Conservation (phyloP, 345 rosid genomes). For the Eucalyptus cladocalyx region DNA sequence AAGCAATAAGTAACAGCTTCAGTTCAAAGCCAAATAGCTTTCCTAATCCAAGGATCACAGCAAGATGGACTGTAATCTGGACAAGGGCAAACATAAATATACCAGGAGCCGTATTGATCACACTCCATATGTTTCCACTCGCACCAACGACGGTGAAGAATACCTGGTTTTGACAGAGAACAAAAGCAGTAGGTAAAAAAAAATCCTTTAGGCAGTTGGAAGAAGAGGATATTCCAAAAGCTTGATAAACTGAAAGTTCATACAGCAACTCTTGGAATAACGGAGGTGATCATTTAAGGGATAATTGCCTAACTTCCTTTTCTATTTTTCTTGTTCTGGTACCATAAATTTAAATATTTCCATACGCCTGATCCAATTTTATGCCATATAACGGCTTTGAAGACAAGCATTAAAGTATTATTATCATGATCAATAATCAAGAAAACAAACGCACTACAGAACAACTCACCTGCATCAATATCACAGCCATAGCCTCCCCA, state of each 20-base stretch:
- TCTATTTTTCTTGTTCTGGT: neutral
- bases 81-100: constrained; percentile 73
- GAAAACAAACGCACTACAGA: neutral
- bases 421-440: neutral
- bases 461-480: constrained; percentile 73
- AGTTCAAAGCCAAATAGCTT: constrained; percentile 55
- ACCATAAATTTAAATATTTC: neutral
- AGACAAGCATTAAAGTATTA: neutral
- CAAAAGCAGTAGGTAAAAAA: neutral
- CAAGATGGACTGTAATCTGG: constrained; percentile 67
- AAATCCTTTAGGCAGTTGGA: neutral
- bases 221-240: neutral
- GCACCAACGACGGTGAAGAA: constrained; percentile 90
- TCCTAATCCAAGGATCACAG: constrained; percentile 65
- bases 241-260: neutral
- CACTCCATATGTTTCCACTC: constrained; percentile 73
- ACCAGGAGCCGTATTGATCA: constrained; percentile 76
- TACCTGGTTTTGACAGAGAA: constrained; percentile 22
- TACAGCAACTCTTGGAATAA: neutral
- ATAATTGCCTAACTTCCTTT: neutral
- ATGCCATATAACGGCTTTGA: neutral
- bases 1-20: constrained; percentile 71
- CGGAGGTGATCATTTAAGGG: neutral
- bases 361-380: neutral
- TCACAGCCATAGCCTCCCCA: constrained; percentile 85